phyloP scores from a whole-genome alignment of 2,329 filamentous ascomycete species.

The Sclerotinia sclerotiorum region DNA sequence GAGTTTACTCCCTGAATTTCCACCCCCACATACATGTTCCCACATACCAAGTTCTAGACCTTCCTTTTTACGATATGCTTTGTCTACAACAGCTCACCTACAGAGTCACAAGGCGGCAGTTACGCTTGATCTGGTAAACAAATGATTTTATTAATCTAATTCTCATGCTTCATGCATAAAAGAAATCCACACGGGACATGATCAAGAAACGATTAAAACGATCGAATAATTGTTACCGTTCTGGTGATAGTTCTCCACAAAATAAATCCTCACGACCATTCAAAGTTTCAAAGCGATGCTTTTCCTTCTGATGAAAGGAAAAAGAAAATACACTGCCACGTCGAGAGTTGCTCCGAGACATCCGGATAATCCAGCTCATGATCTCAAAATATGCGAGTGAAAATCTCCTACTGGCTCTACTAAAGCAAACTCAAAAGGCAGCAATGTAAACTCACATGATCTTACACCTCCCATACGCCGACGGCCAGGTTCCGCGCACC shows the following conservation, averaged over 20 bases:
- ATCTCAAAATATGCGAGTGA: not conserved
- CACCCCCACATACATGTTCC: conserved; percentile 17
- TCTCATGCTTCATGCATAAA: conserved; percentile 8
- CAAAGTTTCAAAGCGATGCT: not conserved
- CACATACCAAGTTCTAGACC: conserved; percentile 20
- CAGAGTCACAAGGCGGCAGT: conserved; percentile 21
- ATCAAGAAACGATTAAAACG: not conserved
- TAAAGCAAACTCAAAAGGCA: conserved; percentile 20
- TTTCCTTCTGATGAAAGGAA: not conserved
- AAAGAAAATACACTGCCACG: conserved; percentile 21
- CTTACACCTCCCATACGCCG: conserved; percentile 19
- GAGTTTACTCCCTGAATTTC: conserved; percentile 8
- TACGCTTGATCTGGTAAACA: conserved; percentile 21
- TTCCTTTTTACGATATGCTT: conserved; percentile 19
- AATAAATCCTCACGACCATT: not conserved
- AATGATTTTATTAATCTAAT: conserved; percentile 18
- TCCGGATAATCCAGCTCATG: conserved; percentile 4
- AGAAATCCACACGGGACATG: not conserved
- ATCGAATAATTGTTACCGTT: conserved; percentile 5
- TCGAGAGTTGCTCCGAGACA: conserved; percentile 23
- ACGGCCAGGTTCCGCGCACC: conserved; percentile 26
- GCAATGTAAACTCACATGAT: conserved; percentile 24
- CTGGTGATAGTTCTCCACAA: conserved; percentile 14
- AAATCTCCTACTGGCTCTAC: conserved; percentile 10
- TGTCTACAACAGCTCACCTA: conserved; percentile 9